Evolutionary conservation across 371 early-diverging fungal genomes (phyloP), one percentile per base, ranked within the genome.

Genomic region (Nosema granulosis): DNA sequence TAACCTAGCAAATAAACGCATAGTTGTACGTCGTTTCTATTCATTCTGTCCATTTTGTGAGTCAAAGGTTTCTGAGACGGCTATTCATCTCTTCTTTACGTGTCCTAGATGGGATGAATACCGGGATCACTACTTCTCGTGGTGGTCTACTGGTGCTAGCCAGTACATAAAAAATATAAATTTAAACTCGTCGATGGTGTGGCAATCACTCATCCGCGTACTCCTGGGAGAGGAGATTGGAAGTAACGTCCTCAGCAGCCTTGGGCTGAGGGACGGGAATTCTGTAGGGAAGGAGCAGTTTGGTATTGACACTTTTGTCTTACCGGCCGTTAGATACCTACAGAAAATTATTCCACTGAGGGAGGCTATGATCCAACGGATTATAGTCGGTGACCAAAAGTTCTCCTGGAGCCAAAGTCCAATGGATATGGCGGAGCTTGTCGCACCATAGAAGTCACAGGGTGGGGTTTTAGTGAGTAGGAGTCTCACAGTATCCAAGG

Each of bases 401-500:
- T 9, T 56, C 57, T 56, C 57, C 57, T 56, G 57, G 57, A 56
- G 57, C 57, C 57, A 56, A 56, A 56, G 57, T 26, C 24, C 57
- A 56, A 56, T 56, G 57, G 24, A 26, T 56, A 56, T 22, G 57
- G 57, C 57, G 57, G 57, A 56, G 57, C 57, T 56, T 56, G 57
- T 11, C 26, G 57, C 57, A 56, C 57, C 57, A 56, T 56, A 56
- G 57, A n/a, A 20, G 22, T 56, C 18, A 56, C 22, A n/a, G 57
- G 57, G 57, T 56, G 57, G 57, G 57, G 57, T 56, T 56, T 56
- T 56, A 56, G 57, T 56, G 57, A n/a, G 57, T 56, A 20, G 22
- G 57, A 56, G 57, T 56, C 57, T n/a, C 57, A 56, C 57, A 56
- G 57, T 56, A 56, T n/a, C 57, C n/a, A n/a, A n/a, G n/a, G n/a